Percentiles rank a stretch among this genome's conserved stretches.
These are phyloP conservation scores for Lotus japonicus DNA, from an alignment of 306 rosid species.

Conservation along the genomic window DNA sequence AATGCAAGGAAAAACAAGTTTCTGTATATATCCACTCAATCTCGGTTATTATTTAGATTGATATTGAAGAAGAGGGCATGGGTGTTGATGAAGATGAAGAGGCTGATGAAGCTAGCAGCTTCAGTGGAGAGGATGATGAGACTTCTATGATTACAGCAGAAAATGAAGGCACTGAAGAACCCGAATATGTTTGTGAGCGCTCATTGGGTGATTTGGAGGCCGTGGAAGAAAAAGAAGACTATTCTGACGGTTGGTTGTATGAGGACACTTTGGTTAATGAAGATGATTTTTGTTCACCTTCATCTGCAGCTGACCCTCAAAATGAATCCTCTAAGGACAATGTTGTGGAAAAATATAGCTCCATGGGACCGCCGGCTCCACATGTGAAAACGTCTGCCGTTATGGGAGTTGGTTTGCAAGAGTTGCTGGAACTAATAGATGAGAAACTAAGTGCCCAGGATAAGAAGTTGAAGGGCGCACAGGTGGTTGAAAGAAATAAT, in stretches of 20 bases:
- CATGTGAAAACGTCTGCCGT: conserved; percentile 73
- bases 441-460: conserved; percentile 54
- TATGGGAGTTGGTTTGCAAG: conserved; percentile 77
- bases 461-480: conserved; percentile 35
- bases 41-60: conserved; percentile 52
- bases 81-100: conserved; percentile 34
- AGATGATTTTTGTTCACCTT: conserved; percentile 19
- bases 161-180: conserved; percentile 4
- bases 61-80: conserved; percentile 45
- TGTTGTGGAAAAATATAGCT: conserved; percentile 11
- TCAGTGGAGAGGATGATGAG: conserved; percentile 28
- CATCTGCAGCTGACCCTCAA: conserved; percentile 21
- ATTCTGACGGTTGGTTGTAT: conserved; percentile 56
- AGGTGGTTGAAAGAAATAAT: conserved; percentile 39
- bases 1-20: not conserved
- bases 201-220: conserved; percentile 17
- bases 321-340: conserved; percentile 18
- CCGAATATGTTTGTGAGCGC: conserved; percentile 14
- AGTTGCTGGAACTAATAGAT: conserved; percentile 67
- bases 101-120: conserved; percentile 26
- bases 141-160: conserved; percentile 6
- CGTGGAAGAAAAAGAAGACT: conserved; percentile 38
- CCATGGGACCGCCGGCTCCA: conserved; percentile 37
- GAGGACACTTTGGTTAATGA: conserved; percentile 33
- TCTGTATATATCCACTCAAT: not conserved